Conservation (phyloP, 2,329 filamentous ascomycete genomes). For the Drechslerella coelobrocha region DNA sequence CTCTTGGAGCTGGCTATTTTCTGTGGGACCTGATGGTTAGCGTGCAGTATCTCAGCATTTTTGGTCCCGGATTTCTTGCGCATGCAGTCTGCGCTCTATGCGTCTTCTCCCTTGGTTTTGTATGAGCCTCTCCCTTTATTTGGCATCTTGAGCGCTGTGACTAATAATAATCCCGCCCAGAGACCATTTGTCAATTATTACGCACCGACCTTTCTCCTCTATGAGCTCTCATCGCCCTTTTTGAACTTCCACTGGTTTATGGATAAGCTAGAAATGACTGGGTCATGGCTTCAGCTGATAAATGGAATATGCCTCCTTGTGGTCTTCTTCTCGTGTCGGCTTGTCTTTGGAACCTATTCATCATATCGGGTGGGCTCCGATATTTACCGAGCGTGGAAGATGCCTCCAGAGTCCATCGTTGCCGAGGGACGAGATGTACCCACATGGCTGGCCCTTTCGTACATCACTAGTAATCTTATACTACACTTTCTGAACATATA, state of each 20-base stretch:
- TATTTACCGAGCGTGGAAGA: constrained; percentile 68
- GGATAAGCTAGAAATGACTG: constrained; percentile 83
- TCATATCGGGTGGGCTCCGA: constrained; percentile 74
- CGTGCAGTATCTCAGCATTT: constrained; percentile 71
- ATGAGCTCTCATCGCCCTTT: constrained; percentile 84
- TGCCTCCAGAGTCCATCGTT: constrained; percentile 60
- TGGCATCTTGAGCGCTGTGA: not conserved
- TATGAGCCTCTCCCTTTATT: constrained; percentile 62
- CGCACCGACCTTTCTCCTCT: constrained; percentile 79
- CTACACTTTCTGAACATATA: constrained; percentile 80
- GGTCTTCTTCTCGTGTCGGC: constrained; percentile 77
- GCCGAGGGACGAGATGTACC: constrained; percentile 66
- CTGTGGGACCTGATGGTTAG: constrained; percentile 81
- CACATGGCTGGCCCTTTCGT: constrained; percentile 72
- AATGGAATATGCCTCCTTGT: constrained; percentile 76
- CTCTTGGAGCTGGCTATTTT: constrained; percentile 80
- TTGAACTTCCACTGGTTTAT: constrained; percentile 92
- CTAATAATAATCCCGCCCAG: constrained; percentile 60
- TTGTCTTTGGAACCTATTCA: constrained; percentile 78
- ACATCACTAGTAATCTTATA: constrained; percentile 73
- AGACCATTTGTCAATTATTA: constrained; percentile 86
- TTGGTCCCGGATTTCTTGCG: constrained; percentile 76
- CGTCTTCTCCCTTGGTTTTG: constrained; percentile 80
- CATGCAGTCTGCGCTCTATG: constrained; percentile 76
- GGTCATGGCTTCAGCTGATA: constrained; percentile 74